Evolutionary conservation across 805 yeast genomes (phyloP), one percentile per base, ranked within the genome.

Genomic region (Priceomyces carsonii): DNA sequence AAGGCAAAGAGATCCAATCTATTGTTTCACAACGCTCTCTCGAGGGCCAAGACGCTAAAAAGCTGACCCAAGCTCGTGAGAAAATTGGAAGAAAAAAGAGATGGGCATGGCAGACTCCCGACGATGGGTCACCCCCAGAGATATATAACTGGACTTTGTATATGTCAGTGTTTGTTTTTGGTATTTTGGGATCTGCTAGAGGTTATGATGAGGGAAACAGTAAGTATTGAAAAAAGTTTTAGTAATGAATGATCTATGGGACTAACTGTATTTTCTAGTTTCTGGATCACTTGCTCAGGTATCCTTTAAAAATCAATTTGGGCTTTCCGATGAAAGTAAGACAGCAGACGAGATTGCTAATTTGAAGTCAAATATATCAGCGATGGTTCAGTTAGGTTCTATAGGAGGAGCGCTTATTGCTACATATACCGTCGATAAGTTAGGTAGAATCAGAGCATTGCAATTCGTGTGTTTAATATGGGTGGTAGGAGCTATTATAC

Each of bases 311-410:
- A 34, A 48, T 5, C 52, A 55, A 32, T 75, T 75, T 46, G 78
- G 78, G 0, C 59, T 78, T 16, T 48, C 55, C 10, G 75, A 73
- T 44, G 48, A 59, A 4, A 42, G 45, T 16, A 65, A 64, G 42
- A 32, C 71, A 3, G 56, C 42, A 3, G 23, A 51, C 5, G 51
- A 63, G 8, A 26, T 69, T n/a, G 80, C 80, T 4, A 59, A 71
- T 42, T 51, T 72, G 42, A 66, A 66, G 42, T 72, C 80, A 5
- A 77, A 75, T 48, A 77, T 77, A 47, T 66, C 76, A 3, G 60
- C 80, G 5, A 78, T 78, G 82, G 82, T 77, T 6, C 79, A 73
- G 45, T 50, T 77, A 18, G 80, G 80, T 2, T 69, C 77, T 13
- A 66, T 76, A 24, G 79, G 73, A 25, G 83, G 83, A 13, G 60